phyloP scores from a whole-genome alignment of 495 filamentous ascomycete species.

The Penicillium flavigenum region DNA sequence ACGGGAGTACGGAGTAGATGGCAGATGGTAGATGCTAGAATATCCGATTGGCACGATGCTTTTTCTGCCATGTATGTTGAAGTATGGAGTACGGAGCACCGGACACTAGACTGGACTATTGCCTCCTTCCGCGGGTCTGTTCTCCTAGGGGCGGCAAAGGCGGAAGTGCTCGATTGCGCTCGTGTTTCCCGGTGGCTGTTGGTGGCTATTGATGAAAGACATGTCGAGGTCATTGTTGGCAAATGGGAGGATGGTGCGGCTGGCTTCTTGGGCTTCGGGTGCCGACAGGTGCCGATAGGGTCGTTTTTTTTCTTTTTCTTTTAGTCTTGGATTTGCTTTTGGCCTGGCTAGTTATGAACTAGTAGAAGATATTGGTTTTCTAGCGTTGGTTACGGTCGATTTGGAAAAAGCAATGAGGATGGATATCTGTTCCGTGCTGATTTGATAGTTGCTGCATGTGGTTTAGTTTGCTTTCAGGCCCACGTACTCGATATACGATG shows the following conservation, averaged over 20 bases:
- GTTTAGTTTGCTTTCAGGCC: neutral
- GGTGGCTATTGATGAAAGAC: neutral
- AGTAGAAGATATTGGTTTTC: neutral
- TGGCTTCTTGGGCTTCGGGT: neutral
- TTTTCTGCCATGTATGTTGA: neutral
- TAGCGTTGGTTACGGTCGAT: neutral
- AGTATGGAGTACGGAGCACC: neutral
- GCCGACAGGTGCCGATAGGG: neutral
- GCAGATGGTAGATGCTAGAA: conserved; percentile 38
- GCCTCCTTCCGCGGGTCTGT: neutral
- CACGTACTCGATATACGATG: neutral
- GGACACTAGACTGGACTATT: neutral
- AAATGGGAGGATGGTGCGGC: neutral
- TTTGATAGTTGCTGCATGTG: neutral
- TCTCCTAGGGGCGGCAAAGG: neutral
- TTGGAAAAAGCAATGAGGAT: conserved; percentile 2
- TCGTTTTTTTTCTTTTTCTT: neutral
- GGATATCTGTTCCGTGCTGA: neutral
- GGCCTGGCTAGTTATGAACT: neutral
- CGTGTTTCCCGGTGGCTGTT: neutral
- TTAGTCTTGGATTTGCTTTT: conserved; percentile 3
- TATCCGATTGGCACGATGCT: neutral
- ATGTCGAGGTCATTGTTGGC: neutral
- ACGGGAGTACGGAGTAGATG: conserved; percentile 10
- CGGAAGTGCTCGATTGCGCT: conserved; percentile 12